phyloP scores from a whole-genome alignment of 306 rosid genomes.

The Cucurbita ficifolia region DNA sequence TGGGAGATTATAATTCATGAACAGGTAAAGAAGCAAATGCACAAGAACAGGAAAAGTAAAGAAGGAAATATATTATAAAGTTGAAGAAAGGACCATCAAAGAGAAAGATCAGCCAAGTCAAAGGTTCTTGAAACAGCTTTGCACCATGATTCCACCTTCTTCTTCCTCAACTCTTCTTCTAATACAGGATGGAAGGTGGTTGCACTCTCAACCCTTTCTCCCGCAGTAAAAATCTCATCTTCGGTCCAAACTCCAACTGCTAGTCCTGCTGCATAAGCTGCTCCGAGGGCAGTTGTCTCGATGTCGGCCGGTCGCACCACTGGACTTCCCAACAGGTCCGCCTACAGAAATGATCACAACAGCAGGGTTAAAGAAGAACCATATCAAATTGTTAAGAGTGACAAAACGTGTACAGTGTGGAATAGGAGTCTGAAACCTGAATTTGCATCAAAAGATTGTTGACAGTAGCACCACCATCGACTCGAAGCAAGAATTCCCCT shows the following conservation, averaged over 20 bases:
- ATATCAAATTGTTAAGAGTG: not conserved
- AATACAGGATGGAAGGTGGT: constrained; percentile 32
- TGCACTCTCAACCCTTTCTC: constrained; percentile 25
- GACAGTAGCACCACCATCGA: constrained; percentile 81
- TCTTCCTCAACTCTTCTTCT: constrained; percentile 39
- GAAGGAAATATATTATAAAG: not conserved
- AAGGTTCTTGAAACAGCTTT: constrained; percentile 76
- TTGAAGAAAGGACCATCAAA: constrained; percentile 14
- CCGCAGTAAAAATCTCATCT: constrained; percentile 31
- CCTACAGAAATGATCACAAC: constrained; percentile 23
- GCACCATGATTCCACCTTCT: constrained; percentile 62
- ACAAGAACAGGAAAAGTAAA: not conserved
- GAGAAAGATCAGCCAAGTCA: constrained; percentile 70
- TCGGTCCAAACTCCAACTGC: constrained; percentile 74
- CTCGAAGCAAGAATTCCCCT: constrained; percentile 50
- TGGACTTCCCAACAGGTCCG: constrained; percentile 54
- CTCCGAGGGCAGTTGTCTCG: constrained; percentile 94
- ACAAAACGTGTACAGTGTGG: not conserved
- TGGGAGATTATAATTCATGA: not conserved
- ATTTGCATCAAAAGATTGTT: constrained; percentile 78
- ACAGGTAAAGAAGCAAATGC: not conserved
- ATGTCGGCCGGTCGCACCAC: constrained; percentile 76
- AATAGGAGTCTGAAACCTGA: constrained; percentile 43
- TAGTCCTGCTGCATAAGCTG: constrained; percentile 94
- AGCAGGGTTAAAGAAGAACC: not conserved